Conservation (phyloP, 1,284 basidiomycete species). For the Ustilago hordei region DNA sequence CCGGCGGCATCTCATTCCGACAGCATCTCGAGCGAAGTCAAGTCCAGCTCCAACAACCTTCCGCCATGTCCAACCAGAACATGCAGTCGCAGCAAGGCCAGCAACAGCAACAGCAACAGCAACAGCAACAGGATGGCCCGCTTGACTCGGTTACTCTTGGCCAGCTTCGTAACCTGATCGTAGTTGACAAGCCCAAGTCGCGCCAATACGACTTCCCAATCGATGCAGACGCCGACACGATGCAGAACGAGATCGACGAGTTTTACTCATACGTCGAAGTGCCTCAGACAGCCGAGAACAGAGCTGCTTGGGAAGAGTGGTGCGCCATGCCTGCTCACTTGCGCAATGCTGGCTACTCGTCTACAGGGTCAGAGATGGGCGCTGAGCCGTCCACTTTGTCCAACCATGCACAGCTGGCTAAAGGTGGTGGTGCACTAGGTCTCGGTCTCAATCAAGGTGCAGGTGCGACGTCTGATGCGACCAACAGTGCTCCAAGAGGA, state of each 20-base stretch:
- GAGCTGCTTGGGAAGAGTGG: constrained; percentile 83
- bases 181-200: constrained; percentile 49
- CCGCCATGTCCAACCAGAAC: constrained; percentile 22
- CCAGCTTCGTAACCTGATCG: constrained; percentile 55
- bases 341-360: constrained; percentile 33
- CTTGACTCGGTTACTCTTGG: constrained; percentile 58
- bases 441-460: constrained; percentile 42
- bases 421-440: constrained; percentile 43
- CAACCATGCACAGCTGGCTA: constrained; percentile 3
- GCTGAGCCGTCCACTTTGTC: constrained; percentile 21
- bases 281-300: constrained; percentile 86
- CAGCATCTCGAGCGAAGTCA: constrained; percentile 41
- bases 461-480: not conserved
- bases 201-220: constrained; percentile 60
- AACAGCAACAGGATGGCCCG: constrained; percentile 38
- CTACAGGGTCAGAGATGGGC: constrained; percentile 18
- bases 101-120: constrained; percentile 29
- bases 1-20: constrained; percentile 29
- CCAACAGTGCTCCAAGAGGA: not conserved
- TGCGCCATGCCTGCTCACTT: constrained; percentile 38
- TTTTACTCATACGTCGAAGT: constrained; percentile 99
- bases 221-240: constrained; percentile 83
- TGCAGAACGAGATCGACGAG: constrained; percentile 95
- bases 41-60: constrained; percentile 20
- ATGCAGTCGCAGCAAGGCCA: constrained; percentile 20